Percentiles rank a stretch among this genome's conserved stretches.
Conservation (phyloP, 2,329 filamentous ascomycete species). For the Fusarium graminum region DNA sequence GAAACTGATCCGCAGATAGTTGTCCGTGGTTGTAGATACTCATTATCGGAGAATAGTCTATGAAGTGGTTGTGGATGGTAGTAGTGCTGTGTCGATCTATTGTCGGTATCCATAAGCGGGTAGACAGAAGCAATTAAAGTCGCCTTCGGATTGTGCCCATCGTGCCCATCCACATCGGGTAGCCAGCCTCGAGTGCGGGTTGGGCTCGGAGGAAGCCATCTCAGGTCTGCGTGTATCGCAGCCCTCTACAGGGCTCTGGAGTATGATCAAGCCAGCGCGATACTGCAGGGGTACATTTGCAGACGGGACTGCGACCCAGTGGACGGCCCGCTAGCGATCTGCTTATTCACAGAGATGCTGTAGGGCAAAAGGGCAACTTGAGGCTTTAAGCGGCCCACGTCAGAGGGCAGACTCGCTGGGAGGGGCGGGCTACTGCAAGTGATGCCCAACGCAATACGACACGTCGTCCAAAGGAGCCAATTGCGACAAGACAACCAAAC, state of each 20-base stretch:
- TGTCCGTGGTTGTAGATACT: constrained; percentile 34
- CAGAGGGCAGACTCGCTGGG: constrained; percentile 16
- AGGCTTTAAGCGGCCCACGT: constrained; percentile 35
- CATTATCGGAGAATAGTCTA: constrained; percentile 33
- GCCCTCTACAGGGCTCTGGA: constrained; percentile 30
- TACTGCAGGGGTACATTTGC: constrained; percentile 9
- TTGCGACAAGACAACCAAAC: constrained; percentile 17
- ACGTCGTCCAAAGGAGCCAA: constrained; percentile 29
- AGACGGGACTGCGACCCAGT: constrained; percentile 19
- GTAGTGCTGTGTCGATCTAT: constrained; percentile 43
- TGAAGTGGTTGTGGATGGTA: constrained; percentile 29
- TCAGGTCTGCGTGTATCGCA: background rate
- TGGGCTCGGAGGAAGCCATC: constrained; percentile 23
- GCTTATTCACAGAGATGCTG: background rate
- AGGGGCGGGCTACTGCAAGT: constrained; percentile 37
- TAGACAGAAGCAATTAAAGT: constrained; percentile 41
- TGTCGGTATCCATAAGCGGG: constrained; percentile 44
- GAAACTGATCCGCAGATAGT: constrained; percentile 35
- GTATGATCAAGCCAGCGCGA: constrained; percentile 17
- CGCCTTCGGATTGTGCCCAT: constrained; percentile 5
- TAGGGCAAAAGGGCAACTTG: constrained; percentile 25
- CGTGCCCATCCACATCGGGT: constrained; percentile 8
- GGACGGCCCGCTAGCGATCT: constrained; percentile 28
- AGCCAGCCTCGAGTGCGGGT: constrained; percentile 13
- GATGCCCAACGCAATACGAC: constrained; percentile 39